Evolutionary conservation across 257 asterid species (phyloP).

Genomic region (Misopates orontium): DNA sequence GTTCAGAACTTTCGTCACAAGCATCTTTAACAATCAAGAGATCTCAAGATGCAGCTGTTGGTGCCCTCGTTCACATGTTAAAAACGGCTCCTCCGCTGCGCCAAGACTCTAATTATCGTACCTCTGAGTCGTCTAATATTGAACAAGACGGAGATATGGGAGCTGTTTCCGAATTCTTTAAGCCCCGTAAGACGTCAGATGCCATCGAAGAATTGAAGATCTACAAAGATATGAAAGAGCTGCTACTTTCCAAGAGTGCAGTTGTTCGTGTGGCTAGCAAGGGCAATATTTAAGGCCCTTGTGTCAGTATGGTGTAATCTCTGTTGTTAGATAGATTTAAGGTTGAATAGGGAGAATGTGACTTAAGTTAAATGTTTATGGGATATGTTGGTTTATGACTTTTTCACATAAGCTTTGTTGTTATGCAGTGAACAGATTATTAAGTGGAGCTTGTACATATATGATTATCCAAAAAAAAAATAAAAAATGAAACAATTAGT

Average conservation of each 20-base stretch:
- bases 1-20: constrained; percentile 50
- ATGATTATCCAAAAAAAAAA: too few relatives aligned
- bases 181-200: constrained; percentile 70
- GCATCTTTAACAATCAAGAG: constrained; percentile 50
- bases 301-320: too few relatives aligned
- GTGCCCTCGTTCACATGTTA: constrained; percentile 89
- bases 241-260: constrained; percentile 70
- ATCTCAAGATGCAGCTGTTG: constrained; percentile 88
- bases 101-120: constrained; percentile 56
- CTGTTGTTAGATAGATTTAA: too few relatives aligned
- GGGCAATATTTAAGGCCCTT: not conserved
- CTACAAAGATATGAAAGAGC: constrained; percentile 69
- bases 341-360: not conserved
- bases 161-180: constrained; percentile 54
- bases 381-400: not conserved
- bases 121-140: constrained; percentile 40
- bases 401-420: not conserved
- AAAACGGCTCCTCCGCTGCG: constrained; percentile 82
- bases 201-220: constrained; percentile 87
- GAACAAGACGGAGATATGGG: constrained; percentile 47
- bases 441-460: constrained; percentile 25
- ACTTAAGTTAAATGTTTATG: constrained; percentile 11
- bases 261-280: constrained; percentile 33
- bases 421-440: not conserved
- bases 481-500: too few relatives aligned